Percentiles rank a stretch among this genome's conserved stretches.
phyloP scores from a whole-genome alignment of 768 basidiomycete genomes.

The Tephrocybe sp. region DNA sequence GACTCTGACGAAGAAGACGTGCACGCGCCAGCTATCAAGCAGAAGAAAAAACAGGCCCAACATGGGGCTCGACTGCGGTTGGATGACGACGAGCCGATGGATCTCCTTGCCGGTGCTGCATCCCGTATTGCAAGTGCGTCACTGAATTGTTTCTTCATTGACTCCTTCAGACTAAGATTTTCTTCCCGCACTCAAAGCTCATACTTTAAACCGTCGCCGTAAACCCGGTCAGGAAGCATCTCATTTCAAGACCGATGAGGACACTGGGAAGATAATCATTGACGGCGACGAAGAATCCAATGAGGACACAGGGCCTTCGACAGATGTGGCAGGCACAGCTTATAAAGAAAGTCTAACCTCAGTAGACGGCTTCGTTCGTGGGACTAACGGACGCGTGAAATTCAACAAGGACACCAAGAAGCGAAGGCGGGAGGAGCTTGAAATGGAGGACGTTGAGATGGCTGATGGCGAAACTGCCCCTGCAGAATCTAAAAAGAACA shows the following conservation, averaged over 20 bases:
- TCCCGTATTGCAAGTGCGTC: constrained; percentile 70
- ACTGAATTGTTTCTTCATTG: neutral
- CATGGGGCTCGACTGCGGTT: constrained; percentile 67
- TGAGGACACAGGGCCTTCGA: constrained; percentile 35
- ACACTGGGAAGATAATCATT: constrained; percentile 79
- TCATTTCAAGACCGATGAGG: constrained; percentile 83
- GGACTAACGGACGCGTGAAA: constrained; percentile 79
- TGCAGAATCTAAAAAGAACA: constrained; percentile 47
- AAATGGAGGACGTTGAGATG: constrained; percentile 71
- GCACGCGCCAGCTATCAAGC: constrained; percentile 21
- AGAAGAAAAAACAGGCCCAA: constrained; percentile 31
- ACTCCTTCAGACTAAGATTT: neutral
- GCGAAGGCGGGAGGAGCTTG: constrained; percentile 68
- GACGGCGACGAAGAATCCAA: constrained; percentile 53
- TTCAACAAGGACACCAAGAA: constrained; percentile 99
- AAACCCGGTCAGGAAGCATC: constrained; percentile 86
- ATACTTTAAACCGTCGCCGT: constrained; percentile 48
- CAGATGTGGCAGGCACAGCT: constrained; percentile 68
- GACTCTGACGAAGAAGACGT: constrained; percentile 68
- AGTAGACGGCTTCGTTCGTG: constrained; percentile 86
- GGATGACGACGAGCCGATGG: constrained; percentile 94
- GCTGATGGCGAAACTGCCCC: constrained; percentile 58
- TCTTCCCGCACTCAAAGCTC: constrained; percentile 36
- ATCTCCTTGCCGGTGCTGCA: constrained; percentile 80
- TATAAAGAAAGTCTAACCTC: constrained; percentile 83